Conservation (phyloP, 2,329 filamentous ascomycete species). For the Penicillium sp. region DNA sequence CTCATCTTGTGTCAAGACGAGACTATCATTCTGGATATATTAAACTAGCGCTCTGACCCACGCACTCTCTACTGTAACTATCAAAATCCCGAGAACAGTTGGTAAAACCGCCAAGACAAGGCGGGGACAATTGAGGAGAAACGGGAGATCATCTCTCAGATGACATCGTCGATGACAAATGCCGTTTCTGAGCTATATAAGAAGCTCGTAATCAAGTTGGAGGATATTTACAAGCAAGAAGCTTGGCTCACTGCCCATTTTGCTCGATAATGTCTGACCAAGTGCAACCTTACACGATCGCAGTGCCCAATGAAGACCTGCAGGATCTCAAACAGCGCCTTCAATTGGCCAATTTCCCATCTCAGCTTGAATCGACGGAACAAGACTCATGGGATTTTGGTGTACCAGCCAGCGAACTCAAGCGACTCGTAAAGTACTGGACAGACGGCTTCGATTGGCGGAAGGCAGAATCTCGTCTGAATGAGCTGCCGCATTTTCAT, state of each 20-base stretch:
- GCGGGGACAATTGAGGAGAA: not conserved
- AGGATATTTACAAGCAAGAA: not conserved
- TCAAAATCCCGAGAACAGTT: too few relatives aligned
- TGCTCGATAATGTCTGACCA: conserved; percentile 17
- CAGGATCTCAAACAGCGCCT: conserved; percentile 27
- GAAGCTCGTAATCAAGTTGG: not conserved
- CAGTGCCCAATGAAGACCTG: conserved; percentile 20
- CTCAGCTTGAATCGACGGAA: conserved; percentile 24
- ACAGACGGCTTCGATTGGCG: conserved; percentile 63
- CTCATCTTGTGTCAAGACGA: too few relatives aligned
- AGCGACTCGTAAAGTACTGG: conserved; percentile 63
- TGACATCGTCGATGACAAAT: conserved; percentile 7
- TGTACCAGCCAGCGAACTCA: conserved; percentile 21
- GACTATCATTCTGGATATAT: too few relatives aligned
- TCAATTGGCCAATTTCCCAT: conserved; percentile 20
- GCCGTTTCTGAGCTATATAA: not conserved
- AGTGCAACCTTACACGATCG: conserved; percentile 19
- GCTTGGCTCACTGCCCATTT: not conserved
- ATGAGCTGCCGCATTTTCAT: conserved; percentile 63
- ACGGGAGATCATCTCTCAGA: not conserved
- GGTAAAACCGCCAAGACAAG: not conserved
- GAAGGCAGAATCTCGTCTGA: conserved; percentile 61
- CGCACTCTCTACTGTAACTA: not conserved
- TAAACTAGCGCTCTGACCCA: not conserved
- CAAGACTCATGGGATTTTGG: conserved; percentile 28